Base-by-base conservation (phyloP, 805 yeast genomes). In the Spathaspora hagerdaliae region DNA sequence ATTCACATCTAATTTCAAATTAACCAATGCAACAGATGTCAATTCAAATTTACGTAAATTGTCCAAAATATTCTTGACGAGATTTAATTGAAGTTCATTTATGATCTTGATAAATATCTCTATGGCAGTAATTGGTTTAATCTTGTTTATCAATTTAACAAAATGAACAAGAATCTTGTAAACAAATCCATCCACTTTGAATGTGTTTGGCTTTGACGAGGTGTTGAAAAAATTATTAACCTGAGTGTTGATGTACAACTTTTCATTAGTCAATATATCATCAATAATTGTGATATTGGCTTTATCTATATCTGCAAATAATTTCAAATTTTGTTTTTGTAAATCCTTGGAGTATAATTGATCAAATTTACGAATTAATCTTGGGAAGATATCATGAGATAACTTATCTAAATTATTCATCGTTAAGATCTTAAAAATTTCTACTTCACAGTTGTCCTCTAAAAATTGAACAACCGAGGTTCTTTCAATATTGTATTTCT, bases 351-450 rank as follows among this genome's bases (percentile, higher is more conserved):
- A 64, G 46, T 64, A 71, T 12, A 65, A 48, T 40, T 46, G 47
- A 49, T 71, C 77, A 45, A 67, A 71, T 34, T 56, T 59, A 6
- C 49, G 42, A 24, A 69, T 59, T 36, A 71, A 52, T 26, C 47
- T 47, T 1, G 74, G 74, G 47, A 61, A 67, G 1, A 64, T 53
- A 5, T 47, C 45, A 36, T 64, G 55, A 1, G 68, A 64, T 13
- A 71, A 54, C 35, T 58, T 61, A 35, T 71, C 72, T 45, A 69
- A 65, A 50, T 71, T 71, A 53, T 71, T 71, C 74, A 71, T 71
- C 5, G 75, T 67, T 42, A 71, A 56, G 1, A 71, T 60, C 49
- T 71, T 71, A 57, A 57, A 71, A 8, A 60, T 55, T 26, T 65
- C 65, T 5, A 27, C 12, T 11, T 33, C 27, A 19, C 38, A 19